Base-by-base conservation (phyloP, 805 yeast species). In the Saccharomyces paradoxus region DNA sequence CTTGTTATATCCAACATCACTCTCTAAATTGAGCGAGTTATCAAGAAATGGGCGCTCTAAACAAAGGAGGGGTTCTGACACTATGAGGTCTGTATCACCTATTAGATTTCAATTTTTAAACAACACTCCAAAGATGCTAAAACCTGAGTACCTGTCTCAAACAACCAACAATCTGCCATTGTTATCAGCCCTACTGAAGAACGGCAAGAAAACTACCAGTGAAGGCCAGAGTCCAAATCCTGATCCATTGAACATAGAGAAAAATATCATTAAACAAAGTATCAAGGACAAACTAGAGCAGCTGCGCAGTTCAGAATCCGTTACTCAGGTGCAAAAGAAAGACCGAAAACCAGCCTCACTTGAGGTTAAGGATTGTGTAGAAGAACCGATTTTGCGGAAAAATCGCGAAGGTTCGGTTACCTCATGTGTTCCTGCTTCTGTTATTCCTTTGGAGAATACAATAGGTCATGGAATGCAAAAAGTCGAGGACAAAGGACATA, bases 1-100 rank as follows among this genome's bases (percentile, higher is more conserved):
- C 9, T 52, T 58, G n/a, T 56, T 61, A 48, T 66, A 64, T 46
- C 56, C 70, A 31, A 68, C 72, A 3, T 68, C 72, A 3, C 59
- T 68, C 14, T 68, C 72, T 4, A 68, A 68, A 51, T 56, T 68
- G 46, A 65, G 62, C 50, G 68, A 66, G 48, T 41, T 56, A 37
- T 61, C 65, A 8, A 55, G 64, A 29, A 55, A 56, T 26, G 63
- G 64, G 21, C 54, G 63, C 21, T 54, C 58, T 2, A 57, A 60
- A 44, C 58, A 57, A 49, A 53, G 65, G 51, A 58, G 62, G 28
- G 55, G 55, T 41, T 58, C 65, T 12, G 64, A 66, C 55, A 58
- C 65, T 22, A 53, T 66, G n/a, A 60, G 70, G 48, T 63, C 69
- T 1, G 55, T 56, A 7, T 65, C 69, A 1, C 69, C 69, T 4